Conservation (phyloP, 2,329 filamentous ascomycete genomes). For the Claviceps spartinae region DNA sequence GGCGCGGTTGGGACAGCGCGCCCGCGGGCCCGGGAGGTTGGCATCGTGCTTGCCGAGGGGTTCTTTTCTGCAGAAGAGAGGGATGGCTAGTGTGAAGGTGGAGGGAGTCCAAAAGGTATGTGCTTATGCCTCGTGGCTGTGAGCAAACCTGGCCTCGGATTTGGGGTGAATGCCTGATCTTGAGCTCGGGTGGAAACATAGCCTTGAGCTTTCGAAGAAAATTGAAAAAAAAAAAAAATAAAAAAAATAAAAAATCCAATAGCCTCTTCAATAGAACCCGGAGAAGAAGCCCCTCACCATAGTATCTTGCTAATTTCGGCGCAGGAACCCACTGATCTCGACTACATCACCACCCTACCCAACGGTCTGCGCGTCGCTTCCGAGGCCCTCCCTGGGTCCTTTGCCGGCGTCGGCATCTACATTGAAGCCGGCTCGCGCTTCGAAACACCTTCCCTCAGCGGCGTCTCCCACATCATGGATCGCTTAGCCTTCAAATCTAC, state of each 20-base stretch:
- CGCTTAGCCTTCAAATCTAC: slow-evolving; percentile 90
- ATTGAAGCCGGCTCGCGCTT: slow-evolving; percentile 91
- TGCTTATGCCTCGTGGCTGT: background rate
- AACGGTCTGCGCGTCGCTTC: slow-evolving; percentile 94
- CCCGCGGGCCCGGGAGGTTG: slow-evolving; percentile 12
- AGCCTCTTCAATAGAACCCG: background rate
- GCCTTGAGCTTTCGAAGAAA: background rate
- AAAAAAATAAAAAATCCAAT: background rate
- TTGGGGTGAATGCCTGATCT: no score
- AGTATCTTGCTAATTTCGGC: no score
- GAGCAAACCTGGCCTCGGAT: no score
- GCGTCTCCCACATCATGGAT: slow-evolving; percentile 93
- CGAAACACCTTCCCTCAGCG: slow-evolving; percentile 72
- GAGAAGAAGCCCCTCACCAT: no score
- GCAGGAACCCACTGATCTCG: slow-evolving; percentile 71
- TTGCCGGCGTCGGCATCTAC: slow-evolving; percentile 90
- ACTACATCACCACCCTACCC: slow-evolving; percentile 72
- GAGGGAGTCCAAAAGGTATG: slow-evolving; percentile 21
- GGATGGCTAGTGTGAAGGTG: slow-evolving; percentile 20
- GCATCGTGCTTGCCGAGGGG: slow-evolving; percentile 12
- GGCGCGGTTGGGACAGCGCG: slow-evolving; percentile 16
- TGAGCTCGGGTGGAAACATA: no score
- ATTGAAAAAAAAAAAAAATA: background rate
- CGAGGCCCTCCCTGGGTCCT: slow-evolving; percentile 85
- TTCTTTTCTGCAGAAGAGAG: slow-evolving; percentile 5